Evolutionary conservation across 768 basidiomycete genomes (phyloP).

Genomic region (Lyophyllum shimeji): DNA sequence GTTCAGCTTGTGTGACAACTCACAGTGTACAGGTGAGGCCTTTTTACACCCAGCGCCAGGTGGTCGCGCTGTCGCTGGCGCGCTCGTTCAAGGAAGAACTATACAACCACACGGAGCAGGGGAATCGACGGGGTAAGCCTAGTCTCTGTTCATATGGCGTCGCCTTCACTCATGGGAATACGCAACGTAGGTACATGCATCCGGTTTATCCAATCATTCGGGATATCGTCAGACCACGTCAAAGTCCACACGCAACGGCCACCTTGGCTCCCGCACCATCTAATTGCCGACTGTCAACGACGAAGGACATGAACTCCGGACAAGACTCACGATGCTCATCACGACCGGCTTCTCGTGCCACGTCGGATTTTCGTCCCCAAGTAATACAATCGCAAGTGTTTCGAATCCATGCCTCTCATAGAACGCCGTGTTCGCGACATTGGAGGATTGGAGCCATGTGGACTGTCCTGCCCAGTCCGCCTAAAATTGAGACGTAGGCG

Average conservation of each 20-base stretch:
- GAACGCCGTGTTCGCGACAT: slow-evolving; percentile 20
- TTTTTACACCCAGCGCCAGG: no score
- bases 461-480: slow-evolving; percentile 26
- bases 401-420: slow-evolving; percentile 24
- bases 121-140: no score
- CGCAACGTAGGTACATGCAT: background rate
- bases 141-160: no score
- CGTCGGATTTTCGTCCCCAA: slow-evolving; percentile 30
- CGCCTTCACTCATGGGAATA: background rate
- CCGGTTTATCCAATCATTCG: background rate
- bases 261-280: slow-evolving; percentile 17
- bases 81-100: no score
- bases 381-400: slow-evolving; percentile 18
- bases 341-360: slow-evolving; percentile 29
- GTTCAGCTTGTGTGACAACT: no score
- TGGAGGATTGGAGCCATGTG: slow-evolving; percentile 29
- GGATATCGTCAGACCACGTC: background rate
- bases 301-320: background rate
- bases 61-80: no score
- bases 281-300: background rate
- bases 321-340: slow-evolving; percentile 25
- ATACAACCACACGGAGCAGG: no score
- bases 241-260: background rate
- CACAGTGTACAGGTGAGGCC: no score
- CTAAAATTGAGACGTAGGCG: slow-evolving; percentile 10